Evolutionary conservation across 345 rosid species (phyloP).

Genomic region (Gynandropsis gynandra): DNA sequence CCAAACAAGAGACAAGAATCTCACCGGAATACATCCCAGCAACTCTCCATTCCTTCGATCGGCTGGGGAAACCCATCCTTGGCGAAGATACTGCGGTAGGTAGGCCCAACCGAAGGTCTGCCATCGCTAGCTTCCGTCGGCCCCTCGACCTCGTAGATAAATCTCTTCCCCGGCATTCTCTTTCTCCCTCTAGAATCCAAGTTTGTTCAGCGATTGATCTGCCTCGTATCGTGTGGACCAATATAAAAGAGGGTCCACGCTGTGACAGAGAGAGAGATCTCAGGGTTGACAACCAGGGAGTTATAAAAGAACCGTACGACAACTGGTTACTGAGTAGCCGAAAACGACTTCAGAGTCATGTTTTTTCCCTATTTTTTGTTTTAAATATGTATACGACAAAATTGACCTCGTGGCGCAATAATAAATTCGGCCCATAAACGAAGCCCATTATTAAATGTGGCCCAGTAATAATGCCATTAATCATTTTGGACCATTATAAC

Average conservation of each 20-base stretch:
- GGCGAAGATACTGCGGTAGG: constrained; percentile 64
- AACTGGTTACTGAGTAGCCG: too few relatives aligned
- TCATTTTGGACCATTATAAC: too few relatives aligned
- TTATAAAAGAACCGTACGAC: too few relatives aligned
- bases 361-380: too few relatives aligned
- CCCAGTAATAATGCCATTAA: too few relatives aligned
- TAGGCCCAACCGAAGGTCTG: constrained; percentile 68
- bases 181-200: neutral
- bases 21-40: constrained; percentile 93
- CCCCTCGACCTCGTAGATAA: constrained; percentile 48
- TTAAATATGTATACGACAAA: too few relatives aligned
- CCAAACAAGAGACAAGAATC: neutral
- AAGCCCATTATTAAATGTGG: too few relatives aligned
- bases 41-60: constrained; percentile 61
- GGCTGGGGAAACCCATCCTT: constrained; percentile 75
- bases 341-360: too few relatives aligned
- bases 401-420: too few relatives aligned
- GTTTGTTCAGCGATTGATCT: constrained; percentile 7
- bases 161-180: constrained; percentile 39
- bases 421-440: too few relatives aligned
- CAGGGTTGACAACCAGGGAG: too few relatives aligned
- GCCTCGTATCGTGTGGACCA: neutral
- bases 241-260: neutral
- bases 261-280: too few relatives aligned
- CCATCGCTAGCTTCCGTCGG: constrained; percentile 50